These are phyloP conservation scores for Stephanodiscus triporus DNA, from an alignment of 108 stramenopile genomes.

Conservation along the genomic window DNA sequence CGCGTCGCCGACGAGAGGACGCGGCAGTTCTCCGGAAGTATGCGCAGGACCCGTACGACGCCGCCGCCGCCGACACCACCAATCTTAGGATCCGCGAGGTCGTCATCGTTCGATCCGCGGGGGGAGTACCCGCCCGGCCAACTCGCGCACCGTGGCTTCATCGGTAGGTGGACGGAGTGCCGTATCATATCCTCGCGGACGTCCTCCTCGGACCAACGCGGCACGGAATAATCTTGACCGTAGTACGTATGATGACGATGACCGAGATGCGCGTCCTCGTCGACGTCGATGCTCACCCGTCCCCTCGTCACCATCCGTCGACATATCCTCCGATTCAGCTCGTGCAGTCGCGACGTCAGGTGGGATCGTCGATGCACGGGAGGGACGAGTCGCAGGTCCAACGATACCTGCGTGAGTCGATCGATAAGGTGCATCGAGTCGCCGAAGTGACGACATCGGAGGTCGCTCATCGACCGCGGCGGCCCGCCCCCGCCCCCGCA, in stretches of 20 bases:
- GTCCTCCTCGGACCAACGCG: slow-evolving; percentile 48
- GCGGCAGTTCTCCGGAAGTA: slow-evolving; percentile 67
- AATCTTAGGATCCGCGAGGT: slow-evolving; percentile 41
- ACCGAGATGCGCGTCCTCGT: slow-evolving; percentile 38
- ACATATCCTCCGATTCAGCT: slow-evolving; percentile 79
- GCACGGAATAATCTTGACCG: slow-evolving; percentile 50
- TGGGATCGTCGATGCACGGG: slow-evolving; percentile 51
- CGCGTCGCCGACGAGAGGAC: slow-evolving; percentile 78
- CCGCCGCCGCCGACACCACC: slow-evolving; percentile 50
- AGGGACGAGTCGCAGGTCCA: slow-evolving; percentile 70
- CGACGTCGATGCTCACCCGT: slow-evolving; percentile 83
- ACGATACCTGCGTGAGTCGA: slow-evolving; percentile 77
- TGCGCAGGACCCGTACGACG: slow-evolving; percentile 77
- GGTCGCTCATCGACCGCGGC: slow-evolving; percentile 70
- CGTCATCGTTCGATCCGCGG: slow-evolving; percentile 1
- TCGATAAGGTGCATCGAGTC: slow-evolving; percentile 92
- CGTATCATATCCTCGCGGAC: slow-evolving; percentile 67
- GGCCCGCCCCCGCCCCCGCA: slow-evolving; percentile 1
- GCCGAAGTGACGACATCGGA: slow-evolving; percentile 85
- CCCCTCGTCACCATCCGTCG: slow-evolving; percentile 81
- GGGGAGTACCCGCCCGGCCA: slow-evolving; percentile 63
- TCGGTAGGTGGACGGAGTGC: slow-evolving; percentile 82
- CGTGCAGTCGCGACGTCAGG: slow-evolving; percentile 57
- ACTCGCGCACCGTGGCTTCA: slow-evolving; percentile 58
- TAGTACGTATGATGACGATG: not conserved